Conservation (phyloP, 495 filamentous ascomycete genomes). For the Penicillium crystallinum region DNA sequence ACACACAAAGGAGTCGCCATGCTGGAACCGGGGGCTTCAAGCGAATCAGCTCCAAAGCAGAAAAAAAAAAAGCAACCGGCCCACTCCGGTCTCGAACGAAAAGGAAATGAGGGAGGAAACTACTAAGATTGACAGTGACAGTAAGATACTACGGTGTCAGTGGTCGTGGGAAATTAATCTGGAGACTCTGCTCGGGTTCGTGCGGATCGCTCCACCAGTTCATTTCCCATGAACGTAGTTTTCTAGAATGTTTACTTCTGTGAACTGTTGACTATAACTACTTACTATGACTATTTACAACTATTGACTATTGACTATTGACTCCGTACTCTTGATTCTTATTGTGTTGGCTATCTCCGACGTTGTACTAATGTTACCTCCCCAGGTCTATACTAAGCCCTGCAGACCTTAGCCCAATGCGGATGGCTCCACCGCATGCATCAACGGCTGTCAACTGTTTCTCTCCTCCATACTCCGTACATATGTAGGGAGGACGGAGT, state of each 20-base stretch:
- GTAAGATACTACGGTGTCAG: slow-evolving; percentile 4
- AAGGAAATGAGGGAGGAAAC: not conserved
- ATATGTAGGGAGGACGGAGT: too few relatives aligned
- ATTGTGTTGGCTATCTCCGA: too few relatives aligned
- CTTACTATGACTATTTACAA: too few relatives aligned
- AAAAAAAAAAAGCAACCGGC: not conserved
- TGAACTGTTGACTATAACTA: too few relatives aligned
- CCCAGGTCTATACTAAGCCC: too few relatives aligned
- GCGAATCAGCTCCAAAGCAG: not conserved
- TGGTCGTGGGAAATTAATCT: not conserved
- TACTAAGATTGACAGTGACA: not conserved
- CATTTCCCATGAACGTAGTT: not conserved
- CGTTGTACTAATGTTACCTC: too few relatives aligned
- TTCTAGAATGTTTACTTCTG: not conserved
- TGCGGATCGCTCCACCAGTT: not conserved
- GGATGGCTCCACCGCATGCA: slow-evolving; percentile 4
- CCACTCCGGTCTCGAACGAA: slow-evolving; percentile 5
- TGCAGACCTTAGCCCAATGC: too few relatives aligned
- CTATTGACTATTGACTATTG: too few relatives aligned
- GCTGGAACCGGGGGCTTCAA: not conserved
- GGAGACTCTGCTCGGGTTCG: not conserved
- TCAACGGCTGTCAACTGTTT: slow-evolving; percentile 5
- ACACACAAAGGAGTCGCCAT: not conserved
- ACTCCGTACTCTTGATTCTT: too few relatives aligned
- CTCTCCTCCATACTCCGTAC: too few relatives aligned